Base-by-base conservation (phyloP, 1,139 yeast genomes). In the Wickerhamiella infanticola region DNA sequence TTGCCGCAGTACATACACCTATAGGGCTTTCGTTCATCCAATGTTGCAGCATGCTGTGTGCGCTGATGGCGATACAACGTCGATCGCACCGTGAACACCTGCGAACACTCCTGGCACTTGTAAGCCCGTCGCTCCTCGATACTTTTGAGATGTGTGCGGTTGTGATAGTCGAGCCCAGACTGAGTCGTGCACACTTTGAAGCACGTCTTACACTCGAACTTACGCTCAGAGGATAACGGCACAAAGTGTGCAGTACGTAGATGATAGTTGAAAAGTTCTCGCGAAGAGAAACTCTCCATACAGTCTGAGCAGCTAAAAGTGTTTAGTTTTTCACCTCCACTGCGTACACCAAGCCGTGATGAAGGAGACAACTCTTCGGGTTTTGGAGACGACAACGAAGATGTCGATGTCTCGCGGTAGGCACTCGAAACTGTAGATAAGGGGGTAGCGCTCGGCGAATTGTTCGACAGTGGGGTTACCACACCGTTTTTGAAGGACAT, bases 91-190 rank as follows among this genome's bases (percentile, higher is more conserved):
- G 41, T 39, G 18, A 39, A 39, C 24, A 39, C 41, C 35, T 29
- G 41, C 5, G 41, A 31, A n/a, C 41, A 39, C 18, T 39, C 41
- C 33, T 18, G 35, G 41, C 41, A 39, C 25, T 29, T 39, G 36
- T 39, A 39, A 5, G 41, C 41, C n/a, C 41, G 41, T 5, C 41
- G 41, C 35, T 39, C 41, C 33, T 39, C 41, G 18, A 39, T 29
- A 11, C 35, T 39, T 23, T 39, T 39, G 4, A 39, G 36, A 18
- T 39, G 41, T 6, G 41, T 39, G n/a, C 36, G 35, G 7, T 27
- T 18, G 35, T 39, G 41, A n/a, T 39, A 39, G 26, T 39, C 41
- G 23, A 39, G 41, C 7, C 41, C 41, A 3, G 36, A 29, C 13
- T 27, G 36, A 7, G 41, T 39, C 8, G 41, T 29, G 36, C 41